phyloP scores from a whole-genome alignment of 1,139 yeast genomes.

The Lizanozyma gosingica region DNA sequence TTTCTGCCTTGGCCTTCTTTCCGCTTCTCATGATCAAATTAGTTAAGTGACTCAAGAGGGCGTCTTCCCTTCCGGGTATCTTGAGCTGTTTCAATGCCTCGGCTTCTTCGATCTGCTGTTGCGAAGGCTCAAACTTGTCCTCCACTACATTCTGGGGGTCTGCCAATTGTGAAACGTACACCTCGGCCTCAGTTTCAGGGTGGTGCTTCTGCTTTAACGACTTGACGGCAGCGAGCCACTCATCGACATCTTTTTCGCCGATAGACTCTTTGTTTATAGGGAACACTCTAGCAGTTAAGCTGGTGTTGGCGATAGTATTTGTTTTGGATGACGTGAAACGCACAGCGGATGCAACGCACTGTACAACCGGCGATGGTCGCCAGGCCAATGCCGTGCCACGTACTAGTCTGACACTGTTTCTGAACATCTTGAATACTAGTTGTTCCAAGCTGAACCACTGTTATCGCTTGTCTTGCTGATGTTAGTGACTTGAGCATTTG shows the following conservation, averaged over 20 bases:
- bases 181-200: slow-evolving; percentile 33
- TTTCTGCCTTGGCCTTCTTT: slow-evolving; percentile 74
- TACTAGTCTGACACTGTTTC: background rate
- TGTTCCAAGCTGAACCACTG: too few species aligned
- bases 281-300: slow-evolving; percentile 27
- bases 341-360: slow-evolving; percentile 1
- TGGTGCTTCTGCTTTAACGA: slow-evolving; percentile 35
- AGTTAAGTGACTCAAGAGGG: slow-evolving; percentile 66
- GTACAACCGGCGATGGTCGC: slow-evolving; percentile 6
- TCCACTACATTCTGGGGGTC: slow-evolving; percentile 25
- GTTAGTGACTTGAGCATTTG: too few species aligned
- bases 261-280: slow-evolving; percentile 31
- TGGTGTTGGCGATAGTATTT: slow-evolving; percentile 2
- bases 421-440: slow-evolving; percentile 3
- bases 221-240: slow-evolving; percentile 55
- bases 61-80: slow-evolving; percentile 59
- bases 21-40: slow-evolving; percentile 93
- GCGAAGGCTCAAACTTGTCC: slow-evolving; percentile 43
- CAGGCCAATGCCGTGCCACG: background rate
- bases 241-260: slow-evolving; percentile 52
- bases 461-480: too few species aligned
- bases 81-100: slow-evolving; percentile 41
- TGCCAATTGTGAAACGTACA: slow-evolving; percentile 32
- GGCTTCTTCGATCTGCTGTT: slow-evolving; percentile 50
- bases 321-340: slow-evolving; percentile 2